Evolutionary conservation across 2,329 filamentous ascomycete genomes (phyloP), one percentile per base, ranked within the genome.

Genomic region (Trichoderma breve): DNA sequence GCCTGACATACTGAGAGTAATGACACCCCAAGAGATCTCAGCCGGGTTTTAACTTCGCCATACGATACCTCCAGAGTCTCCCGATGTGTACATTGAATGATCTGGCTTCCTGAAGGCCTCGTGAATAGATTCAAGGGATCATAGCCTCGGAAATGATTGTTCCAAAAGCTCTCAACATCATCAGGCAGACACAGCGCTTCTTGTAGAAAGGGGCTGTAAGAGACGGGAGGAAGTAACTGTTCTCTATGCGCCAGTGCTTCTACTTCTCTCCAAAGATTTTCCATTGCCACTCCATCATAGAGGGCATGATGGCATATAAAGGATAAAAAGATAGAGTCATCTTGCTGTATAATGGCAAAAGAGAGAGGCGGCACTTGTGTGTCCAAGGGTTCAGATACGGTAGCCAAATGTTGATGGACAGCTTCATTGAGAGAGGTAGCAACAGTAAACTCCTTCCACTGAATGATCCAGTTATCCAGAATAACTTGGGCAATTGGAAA

Each of bases 271-370:
- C 95, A 86, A 0, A 98, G 83, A 9, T 86, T 84, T 1, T 86
- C 83, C 77, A 97, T 91, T 0, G 94, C 93, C 43, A 92, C 89
- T 0, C 92, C 95, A 80, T 98, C 95, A 76, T 97, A 97, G 0
- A 97, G 83, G 2, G 93, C 93, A 81, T 98, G 95, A 76, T 97
- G 94, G 76, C 84, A 90, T 47, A 84, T 80, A 63, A 86, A 86
- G 0, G 83, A 90, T 1, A 86, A 76, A 57, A 85, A 85, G 0
- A 72, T 65, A 0, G 73, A 77, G 0, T 76, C 78, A 6, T 76
- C 76, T 1, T 80, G 75, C 11, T 75, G 74, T 26, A 89, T 80
- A 0, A 84, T 66, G 0, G 83, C 84, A 64, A 86, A 81, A 5
- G 83, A 86, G 12, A 85, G 79, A 1, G 84, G 87, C 9, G 84